Evolutionary conservation across 371 early-diverging fungal species (phyloP).

Genomic region (Mortierella sp.): DNA sequence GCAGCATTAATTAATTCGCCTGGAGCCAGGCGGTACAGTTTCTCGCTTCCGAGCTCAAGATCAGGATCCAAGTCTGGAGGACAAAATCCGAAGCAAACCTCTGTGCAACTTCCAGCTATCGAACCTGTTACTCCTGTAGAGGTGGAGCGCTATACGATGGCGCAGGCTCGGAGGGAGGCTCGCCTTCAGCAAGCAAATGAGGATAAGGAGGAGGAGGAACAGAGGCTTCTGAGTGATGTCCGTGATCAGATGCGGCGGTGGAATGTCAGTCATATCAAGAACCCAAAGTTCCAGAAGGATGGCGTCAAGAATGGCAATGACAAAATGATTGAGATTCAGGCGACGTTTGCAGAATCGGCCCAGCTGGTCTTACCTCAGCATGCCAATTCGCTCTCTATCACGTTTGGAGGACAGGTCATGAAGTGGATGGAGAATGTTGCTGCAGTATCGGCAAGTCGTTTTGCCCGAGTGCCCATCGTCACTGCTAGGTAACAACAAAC

Average conservation of each 20-base stretch:
- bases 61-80: conserved; percentile 11
- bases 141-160: conserved; percentile 38
- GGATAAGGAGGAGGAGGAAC: conserved; percentile 28
- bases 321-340: conserved; percentile 57
- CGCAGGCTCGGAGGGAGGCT: conserved; percentile 33
- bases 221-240: conserved; percentile 27
- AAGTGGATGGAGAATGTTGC: conserved; percentile 82
- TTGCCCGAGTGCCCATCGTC: conserved; percentile 65
- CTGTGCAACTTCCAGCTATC: conserved; percentile 47
- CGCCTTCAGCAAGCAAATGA: conserved; percentile 31
- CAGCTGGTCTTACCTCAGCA: conserved; percentile 82
- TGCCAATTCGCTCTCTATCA: conserved; percentile 76
- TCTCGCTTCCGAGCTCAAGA: conserved; percentile 32
- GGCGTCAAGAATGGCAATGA: conserved; percentile 32
- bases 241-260: conserved; percentile 49
- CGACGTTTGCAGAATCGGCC: conserved; percentile 72
- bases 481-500: conserved; percentile 73
- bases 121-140: conserved; percentile 40
- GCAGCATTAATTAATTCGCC: conserved; percentile 30
- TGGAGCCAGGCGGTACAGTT: conserved; percentile 45
- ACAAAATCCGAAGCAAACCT: not conserved
- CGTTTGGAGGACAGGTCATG: conserved; percentile 88
- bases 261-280: conserved; percentile 34
- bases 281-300: conserved; percentile 32
- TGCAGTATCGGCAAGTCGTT: conserved; percentile 71